Evolutionary conservation across 768 basidiomycete species (phyloP).

Genomic region (Pisolithus orientalis): DNA sequence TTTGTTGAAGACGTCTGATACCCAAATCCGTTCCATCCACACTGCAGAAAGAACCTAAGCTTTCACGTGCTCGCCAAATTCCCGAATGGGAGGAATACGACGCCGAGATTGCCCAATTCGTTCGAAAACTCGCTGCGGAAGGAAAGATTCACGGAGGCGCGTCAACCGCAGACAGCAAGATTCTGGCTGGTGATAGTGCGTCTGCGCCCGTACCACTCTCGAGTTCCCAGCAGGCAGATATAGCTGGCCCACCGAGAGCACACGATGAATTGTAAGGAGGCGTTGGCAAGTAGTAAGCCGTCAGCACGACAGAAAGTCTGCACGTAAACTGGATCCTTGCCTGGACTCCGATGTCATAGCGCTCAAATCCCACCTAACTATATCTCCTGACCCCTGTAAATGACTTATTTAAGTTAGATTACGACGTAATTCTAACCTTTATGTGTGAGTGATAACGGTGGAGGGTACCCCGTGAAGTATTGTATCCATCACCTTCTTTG

Average conservation of each 20-base stretch:
- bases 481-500: too few relatives aligned
- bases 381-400: too few relatives aligned
- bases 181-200: slow-evolving; percentile 49
- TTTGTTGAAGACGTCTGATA: not conserved
- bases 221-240: not conserved
- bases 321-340: too few relatives aligned
- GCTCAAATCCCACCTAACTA: too few relatives aligned
- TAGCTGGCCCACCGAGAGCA: not conserved
- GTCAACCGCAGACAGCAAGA: slow-evolving; percentile 63
- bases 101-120: slow-evolving; percentile 79
- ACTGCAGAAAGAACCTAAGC: slow-evolving; percentile 91
- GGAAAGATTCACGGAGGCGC: slow-evolving; percentile 65
- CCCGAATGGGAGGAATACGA: slow-evolving; percentile 99
- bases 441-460: too few relatives aligned
- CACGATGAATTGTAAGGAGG: not conserved
- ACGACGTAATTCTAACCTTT: too few relatives aligned
- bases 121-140: slow-evolving; percentile 60
- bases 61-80: slow-evolving; percentile 86
- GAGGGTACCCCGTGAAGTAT: too few relatives aligned
- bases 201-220: not conserved
- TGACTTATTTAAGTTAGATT: too few relatives aligned
- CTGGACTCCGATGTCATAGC: too few relatives aligned
- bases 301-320: too few relatives aligned
- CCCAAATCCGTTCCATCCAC: not conserved
- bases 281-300: too few relatives aligned